Evolutionary conservation across 2,329 filamentous ascomycete species (phyloP).

Genomic region (Orbilia oligospora): DNA sequence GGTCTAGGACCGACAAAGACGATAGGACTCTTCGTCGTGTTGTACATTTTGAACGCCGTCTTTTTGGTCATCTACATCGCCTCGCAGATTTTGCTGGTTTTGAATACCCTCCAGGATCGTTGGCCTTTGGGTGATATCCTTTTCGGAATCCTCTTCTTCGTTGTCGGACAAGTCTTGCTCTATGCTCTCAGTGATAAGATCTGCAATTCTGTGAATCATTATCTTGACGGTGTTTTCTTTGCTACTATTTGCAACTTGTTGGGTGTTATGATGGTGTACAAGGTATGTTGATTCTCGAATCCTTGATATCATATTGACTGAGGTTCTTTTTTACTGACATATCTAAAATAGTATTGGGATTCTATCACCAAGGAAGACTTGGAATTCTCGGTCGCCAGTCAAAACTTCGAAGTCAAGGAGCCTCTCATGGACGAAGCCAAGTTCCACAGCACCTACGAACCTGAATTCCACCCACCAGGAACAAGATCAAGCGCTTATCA

Average conservation of each 20-base stretch:
- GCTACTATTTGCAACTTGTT: constrained; percentile 93
- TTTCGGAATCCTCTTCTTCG: constrained; percentile 92
- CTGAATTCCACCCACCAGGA: constrained; percentile 57
- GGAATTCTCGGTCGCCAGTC: constrained; percentile 95
- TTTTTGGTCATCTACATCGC: constrained; percentile 86
- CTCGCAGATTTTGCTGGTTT: constrained; percentile 89
- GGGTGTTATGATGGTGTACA: constrained; percentile 99
- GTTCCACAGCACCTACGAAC: constrained; percentile 60
- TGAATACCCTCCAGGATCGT: constrained; percentile 90
- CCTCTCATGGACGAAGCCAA: constrained; percentile 82
- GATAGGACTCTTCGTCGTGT: constrained; percentile 87
- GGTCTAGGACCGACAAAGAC: constrained; percentile 89
- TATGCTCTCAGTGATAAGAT: constrained; percentile 90
- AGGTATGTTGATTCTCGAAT: constrained; percentile 73
- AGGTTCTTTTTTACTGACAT: constrained; percentile 64
- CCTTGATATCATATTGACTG: background rate
- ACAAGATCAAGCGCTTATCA: constrained; percentile 58
- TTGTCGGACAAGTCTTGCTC: constrained; percentile 90
- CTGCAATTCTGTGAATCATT: constrained; percentile 87
- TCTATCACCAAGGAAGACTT: constrained; percentile 98
- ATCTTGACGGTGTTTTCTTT: constrained; percentile 94
- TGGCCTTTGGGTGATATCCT: constrained; percentile 94
- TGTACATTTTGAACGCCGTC: constrained; percentile 91
- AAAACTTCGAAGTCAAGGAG: constrained; percentile 98
- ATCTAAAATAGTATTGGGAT: constrained; percentile 88